Conservation (phyloP, 2,329 filamentous ascomycete genomes). For the Coniochaeta ligniaria region DNA sequence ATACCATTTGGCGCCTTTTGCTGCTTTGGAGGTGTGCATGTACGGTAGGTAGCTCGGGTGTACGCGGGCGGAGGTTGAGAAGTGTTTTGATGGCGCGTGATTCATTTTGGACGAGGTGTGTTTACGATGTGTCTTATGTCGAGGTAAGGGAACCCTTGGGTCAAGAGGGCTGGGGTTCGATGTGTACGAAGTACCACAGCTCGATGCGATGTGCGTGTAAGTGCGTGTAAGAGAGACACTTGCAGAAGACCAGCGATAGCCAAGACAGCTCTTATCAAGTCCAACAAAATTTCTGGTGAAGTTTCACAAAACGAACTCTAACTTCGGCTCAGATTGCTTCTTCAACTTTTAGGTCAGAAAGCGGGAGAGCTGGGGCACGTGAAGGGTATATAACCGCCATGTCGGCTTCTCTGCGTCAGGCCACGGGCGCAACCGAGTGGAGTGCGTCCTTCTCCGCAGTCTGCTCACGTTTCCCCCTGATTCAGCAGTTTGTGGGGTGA, state of each 20-base stretch:
- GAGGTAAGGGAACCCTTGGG: not conserved
- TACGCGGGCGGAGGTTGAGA: slow-evolving; percentile 19
- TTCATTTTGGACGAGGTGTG: not conserved
- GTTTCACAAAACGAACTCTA: too few species aligned
- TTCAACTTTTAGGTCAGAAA: not conserved
- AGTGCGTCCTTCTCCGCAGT: not conserved
- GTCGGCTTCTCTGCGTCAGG: not conserved
- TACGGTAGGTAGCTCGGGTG: slow-evolving; percentile 23
- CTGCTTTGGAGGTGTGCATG: slow-evolving; percentile 14
- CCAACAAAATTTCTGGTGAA: not conserved
- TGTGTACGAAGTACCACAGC: not conserved
- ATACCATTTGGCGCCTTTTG: slow-evolving; percentile 15
- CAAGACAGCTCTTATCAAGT: too few species aligned
- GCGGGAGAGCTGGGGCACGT: not conserved
- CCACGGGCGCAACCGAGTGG: not conserved
- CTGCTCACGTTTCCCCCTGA: not conserved
- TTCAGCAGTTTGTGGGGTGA: not conserved
- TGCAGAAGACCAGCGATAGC: too few species aligned
- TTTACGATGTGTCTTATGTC: not conserved
- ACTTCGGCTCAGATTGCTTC: too few species aligned
- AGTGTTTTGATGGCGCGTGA: not conserved
- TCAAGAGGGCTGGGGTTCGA: not conserved
- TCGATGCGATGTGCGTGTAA: not conserved
- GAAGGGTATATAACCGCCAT: not conserved
- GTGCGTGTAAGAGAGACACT: too few species aligned